phyloP scores from a whole-genome alignment of 352 stramenopile species.

The Pythium dissimile region DNA sequence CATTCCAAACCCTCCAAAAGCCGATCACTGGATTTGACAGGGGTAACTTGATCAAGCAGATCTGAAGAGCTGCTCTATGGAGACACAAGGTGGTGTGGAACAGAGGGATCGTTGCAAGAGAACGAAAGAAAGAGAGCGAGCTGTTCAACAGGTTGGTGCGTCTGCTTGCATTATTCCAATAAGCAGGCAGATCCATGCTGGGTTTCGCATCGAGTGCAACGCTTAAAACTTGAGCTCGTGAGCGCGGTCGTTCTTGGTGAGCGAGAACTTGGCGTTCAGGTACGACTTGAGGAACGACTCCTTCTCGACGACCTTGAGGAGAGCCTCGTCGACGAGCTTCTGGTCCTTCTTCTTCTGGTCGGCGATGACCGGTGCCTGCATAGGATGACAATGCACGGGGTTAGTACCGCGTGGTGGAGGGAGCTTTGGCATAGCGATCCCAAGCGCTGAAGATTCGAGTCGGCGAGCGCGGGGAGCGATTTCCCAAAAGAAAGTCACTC shows the following conservation, averaged over 20 bases:
- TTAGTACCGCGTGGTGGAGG: constrained; percentile 46
- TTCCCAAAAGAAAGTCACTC: constrained; percentile 6
- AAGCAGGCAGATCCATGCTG: constrained; percentile 12
- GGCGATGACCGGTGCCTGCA: constrained; percentile 89
- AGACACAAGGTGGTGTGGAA: background rate
- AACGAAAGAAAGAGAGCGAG: background rate
- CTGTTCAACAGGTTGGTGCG: constrained; percentile 25
- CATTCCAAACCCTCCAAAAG: background rate
- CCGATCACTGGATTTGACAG: constrained; percentile 5
- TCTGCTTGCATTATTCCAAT: constrained; percentile 22
- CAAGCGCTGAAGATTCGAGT: constrained; percentile 76
- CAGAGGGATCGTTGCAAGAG: background rate
- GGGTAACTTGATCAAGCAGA: no score
- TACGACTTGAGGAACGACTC: constrained; percentile 97
- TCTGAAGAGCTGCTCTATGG: background rate
- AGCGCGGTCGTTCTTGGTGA: constrained; percentile 96
- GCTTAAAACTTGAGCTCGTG: constrained; percentile 99
- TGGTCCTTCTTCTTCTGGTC: constrained; percentile 99
- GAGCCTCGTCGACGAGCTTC: constrained; percentile 94
- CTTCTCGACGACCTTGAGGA: constrained; percentile 84
- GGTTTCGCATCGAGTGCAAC: constrained; percentile 7
- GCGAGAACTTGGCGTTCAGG: constrained; percentile 97
- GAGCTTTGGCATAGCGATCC: constrained; percentile 90
- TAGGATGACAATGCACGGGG: background rate
- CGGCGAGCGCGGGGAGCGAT: constrained; percentile 12